Conservation (phyloP, 1,284 basidiomycete species). For the Filobasidium uniguttulatum region DNA sequence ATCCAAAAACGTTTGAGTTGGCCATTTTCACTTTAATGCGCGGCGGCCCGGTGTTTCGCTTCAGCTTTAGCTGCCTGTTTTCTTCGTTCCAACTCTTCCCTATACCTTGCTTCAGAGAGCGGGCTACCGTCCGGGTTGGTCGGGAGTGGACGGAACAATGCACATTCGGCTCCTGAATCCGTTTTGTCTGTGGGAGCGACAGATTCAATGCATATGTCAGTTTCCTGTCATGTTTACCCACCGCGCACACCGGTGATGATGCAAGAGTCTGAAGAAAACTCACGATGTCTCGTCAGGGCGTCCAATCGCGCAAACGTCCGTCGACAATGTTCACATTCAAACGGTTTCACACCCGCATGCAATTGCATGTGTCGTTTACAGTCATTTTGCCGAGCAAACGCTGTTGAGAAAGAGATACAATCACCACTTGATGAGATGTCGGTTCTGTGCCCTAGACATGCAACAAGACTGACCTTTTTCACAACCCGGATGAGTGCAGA, state of each 20-base stretch:
- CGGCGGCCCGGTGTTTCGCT: too few relatives aligned
- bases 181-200: slow-evolving; percentile 29
- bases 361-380: slow-evolving; percentile 87
- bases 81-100: slow-evolving; percentile 24
- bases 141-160: slow-evolving; percentile 32
- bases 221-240: neutral
- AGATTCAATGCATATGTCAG: neutral
- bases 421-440: neutral
- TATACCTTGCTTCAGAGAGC: slow-evolving; percentile 36
- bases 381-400: slow-evolving; percentile 87
- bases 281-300: slow-evolving; percentile 66
- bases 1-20: too few relatives aligned
- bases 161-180: slow-evolving; percentile 37
- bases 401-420: slow-evolving; percentile 10
- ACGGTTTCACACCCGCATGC: slow-evolving; percentile 70
- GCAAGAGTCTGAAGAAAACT: slow-evolving; percentile 37
- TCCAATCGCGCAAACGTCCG: slow-evolving; percentile 89
- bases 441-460: too few relatives aligned
- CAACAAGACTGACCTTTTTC: slow-evolving; percentile 47
- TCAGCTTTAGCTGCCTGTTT: slow-evolving; percentile 11
- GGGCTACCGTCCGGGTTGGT: slow-evolving; percentile 34
- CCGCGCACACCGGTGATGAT: slow-evolving; percentile 8
- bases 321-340: slow-evolving; percentile 79
- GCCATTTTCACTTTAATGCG: too few relatives aligned
- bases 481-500: slow-evolving; percentile 84